Conservation (phyloP, 2,329 filamentous ascomycete genomes). For the Pseudodiploospora longispora region DNA sequence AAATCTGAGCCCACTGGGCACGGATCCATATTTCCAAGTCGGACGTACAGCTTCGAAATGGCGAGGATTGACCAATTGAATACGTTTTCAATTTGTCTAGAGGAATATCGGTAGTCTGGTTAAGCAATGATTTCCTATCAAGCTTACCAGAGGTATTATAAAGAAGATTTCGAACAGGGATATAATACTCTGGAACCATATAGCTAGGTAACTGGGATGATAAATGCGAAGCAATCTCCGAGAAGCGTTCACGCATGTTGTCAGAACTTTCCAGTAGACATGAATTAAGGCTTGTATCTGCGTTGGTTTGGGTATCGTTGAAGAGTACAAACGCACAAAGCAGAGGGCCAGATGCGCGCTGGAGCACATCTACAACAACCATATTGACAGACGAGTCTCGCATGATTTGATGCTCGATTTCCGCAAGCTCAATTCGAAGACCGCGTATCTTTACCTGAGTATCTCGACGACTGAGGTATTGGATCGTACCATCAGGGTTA, state of each 20-base stretch:
- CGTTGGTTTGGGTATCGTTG: not conserved
- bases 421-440: too few relatives aligned
- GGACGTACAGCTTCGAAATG: constrained; percentile 3
- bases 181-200: constrained; percentile 5
- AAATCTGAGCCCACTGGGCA: constrained; percentile 1
- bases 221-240: not conserved
- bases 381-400: too few relatives aligned
- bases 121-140: constrained; percentile 3
- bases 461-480: too few relatives aligned
- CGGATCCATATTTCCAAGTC: constrained; percentile 4
- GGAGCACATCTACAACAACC: not conserved
- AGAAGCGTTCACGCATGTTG: not conserved
- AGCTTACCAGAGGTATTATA: constrained; percentile 5
- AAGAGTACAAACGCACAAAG: constrained; percentile 2
- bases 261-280: not conserved
- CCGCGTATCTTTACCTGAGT: too few relatives aligned
- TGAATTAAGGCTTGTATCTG: constrained; percentile 1
- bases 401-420: too few relatives aligned
- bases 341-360: not conserved
- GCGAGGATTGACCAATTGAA: not conserved
- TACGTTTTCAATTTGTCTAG: not conserved
- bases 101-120: not conserved
- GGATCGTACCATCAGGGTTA: constrained; percentile 11
- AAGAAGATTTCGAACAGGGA: constrained; percentile 2
- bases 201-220: not conserved